Evolutionary conservation across 768 basidiomycete genomes (phyloP), one percentile per base, ranked within the genome.

Genomic region (Mycena vitilis): DNA sequence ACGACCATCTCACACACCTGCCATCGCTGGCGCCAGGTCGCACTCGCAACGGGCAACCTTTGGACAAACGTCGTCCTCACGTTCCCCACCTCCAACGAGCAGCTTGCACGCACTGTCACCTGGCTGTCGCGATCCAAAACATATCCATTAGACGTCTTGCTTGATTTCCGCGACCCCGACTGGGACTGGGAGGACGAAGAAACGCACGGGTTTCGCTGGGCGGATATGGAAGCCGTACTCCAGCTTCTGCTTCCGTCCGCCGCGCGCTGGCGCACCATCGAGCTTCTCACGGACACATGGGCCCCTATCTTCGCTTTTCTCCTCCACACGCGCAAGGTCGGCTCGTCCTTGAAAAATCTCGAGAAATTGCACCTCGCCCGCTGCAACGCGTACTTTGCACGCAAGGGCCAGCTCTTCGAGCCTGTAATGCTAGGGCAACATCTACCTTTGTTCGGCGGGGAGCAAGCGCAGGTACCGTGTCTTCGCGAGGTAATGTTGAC

Each of bases 261-360:
- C 10, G 54, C 71, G 23, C 82, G 87, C 56, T 89, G 88, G 87
- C 77, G 78, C 49, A 77, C 66, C 15, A 57, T 89, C 53, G 83
- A 85, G 55, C 78, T 90, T n/a, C 76, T 87, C 55, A 82, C 86
- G 1, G 89, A 90, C 69, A 90, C 87, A 5, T 90, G 89, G 88
- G 79, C 81, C 2, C 88, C 89, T 13, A 84, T 89, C 15, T 85
- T 83, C 71, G 78, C 82, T 11, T 88, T 89, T 71, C 81, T 89
- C 12, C 79, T 77, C 44, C 79, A 76, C 61, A 82, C 85, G 5
- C 75, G 74, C 13, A 60, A 74, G 11, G 75, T 81, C 34, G 73
- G 75, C 7, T 72, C 78, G 1, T 76, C 79, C 0, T 83, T 84
- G 1, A 11, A 20, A 2, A 69, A 76, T 22, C 76, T 89, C 7